These are phyloP conservation scores for Daldinia sp. DNA, from an alignment of 2,329 filamentous ascomycete genomes.

Conservation along the genomic window DNA sequence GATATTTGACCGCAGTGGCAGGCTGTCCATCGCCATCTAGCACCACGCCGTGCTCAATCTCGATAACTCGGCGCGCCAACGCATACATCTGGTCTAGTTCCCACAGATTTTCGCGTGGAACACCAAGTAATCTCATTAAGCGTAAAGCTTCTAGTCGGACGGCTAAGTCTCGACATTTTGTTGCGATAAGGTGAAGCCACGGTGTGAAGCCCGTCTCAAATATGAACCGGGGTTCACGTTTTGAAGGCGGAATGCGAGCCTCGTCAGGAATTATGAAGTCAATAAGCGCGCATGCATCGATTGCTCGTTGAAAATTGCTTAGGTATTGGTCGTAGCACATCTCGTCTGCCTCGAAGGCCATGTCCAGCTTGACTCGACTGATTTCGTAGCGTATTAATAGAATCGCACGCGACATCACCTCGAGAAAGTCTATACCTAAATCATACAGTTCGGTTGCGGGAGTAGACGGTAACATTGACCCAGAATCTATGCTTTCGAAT, in stretches of 20 bases:
- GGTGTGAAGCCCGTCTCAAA: conserved; percentile 58
- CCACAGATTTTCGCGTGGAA: conserved; percentile 55
- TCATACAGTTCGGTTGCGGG: conserved; percentile 13
- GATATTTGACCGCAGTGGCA: conserved; percentile 32
- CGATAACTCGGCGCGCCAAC: conserved; percentile 52
- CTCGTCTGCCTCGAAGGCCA: conserved; percentile 51
- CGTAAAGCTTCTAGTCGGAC: conserved; percentile 53
- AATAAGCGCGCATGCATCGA: conserved; percentile 38
- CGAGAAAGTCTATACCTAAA: conserved; percentile 5
- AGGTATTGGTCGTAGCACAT: conserved; percentile 53
- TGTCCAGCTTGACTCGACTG: conserved; percentile 51
- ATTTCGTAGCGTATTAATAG: conserved; percentile 51
- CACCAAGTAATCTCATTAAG: conserved; percentile 49
- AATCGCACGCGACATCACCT: conserved; percentile 19
- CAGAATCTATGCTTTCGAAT: conserved; percentile 42
- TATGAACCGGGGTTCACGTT: conserved; percentile 50
- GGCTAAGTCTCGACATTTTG: conserved; percentile 55
- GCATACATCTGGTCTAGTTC: conserved; percentile 51
- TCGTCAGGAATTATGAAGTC: conserved; percentile 34
- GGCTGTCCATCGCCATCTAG: conserved; percentile 43
- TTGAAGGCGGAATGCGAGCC: conserved; percentile 25
- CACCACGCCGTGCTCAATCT: conserved; percentile 56
- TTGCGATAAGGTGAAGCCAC: conserved; percentile 53
- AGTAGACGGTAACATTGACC: conserved; percentile 8
- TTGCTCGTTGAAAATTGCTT: conserved; percentile 49